Evolutionary conservation across 2,329 filamentous ascomycete species (phyloP), one percentile per base, ranked within the genome.

Genomic region (Xylariales sp.): DNA sequence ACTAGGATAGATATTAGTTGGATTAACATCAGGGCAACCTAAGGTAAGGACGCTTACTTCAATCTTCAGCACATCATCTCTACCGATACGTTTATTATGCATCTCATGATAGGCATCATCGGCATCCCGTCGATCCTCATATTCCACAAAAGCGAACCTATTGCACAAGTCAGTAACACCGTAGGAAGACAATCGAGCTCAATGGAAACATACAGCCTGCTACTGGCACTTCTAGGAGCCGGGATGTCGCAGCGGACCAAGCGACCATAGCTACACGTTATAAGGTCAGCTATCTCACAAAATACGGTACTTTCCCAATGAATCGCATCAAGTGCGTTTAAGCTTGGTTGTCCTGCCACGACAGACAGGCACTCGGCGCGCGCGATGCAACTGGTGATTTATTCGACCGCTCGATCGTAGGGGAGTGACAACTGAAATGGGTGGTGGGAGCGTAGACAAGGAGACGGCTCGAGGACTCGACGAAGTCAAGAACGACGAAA

Each of bases 91-190:
- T 89, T 97, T 97, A 86, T 98, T 98, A 80, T 99, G 96, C 96
- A 99, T 99, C 84, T 99, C 96, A 81, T 99, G 93, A 80, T 99
- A 99, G 55, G 96, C 96, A 84, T 99, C 96, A 81, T 99, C 96
- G 72, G 96, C 94, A 86, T 99, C 96, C 75, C 96, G 94, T 76
- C 95, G 93, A 81, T 94, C 97, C 85, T 99, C 96, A 82, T 99
- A 99, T 83, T 99, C 96, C 72, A 99, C 96, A 81, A 99, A 99
- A 45, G 96, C 96, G 81, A 99, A 99, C 74, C 96, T 90, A 43
- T 4, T 10, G 43, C 32, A 5, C 18, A 5, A 23, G 67, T 74
- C 63, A 73, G 72, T 34, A 5, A 12, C 30, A 64, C 73, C 66
- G 72, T 60, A 41, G 30, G 48, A 53, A 14, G 12, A 16, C 12